Evolutionary conservation across 805 yeast genomes (phyloP), one percentile per base, ranked within the genome.

Genomic region (Tanozyma kutaoensis): DNA sequence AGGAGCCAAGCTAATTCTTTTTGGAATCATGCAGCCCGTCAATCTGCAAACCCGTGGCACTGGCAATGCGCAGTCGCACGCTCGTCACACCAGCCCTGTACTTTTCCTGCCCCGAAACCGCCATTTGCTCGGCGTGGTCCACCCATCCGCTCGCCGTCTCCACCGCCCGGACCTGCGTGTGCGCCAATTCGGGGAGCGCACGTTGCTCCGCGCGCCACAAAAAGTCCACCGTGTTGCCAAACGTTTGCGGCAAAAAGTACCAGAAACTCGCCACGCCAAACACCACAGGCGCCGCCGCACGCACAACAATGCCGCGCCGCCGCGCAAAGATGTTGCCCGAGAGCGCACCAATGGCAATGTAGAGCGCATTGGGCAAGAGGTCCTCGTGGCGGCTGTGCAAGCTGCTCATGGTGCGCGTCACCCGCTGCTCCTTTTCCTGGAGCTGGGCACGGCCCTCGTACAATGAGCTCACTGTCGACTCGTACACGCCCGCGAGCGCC

Each of bases 281-380:
- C 0, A 58, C 52, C 3, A 74, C 30, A 2, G 94, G 94, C 11
- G 67, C 53, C 1, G 66, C 34, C 3, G 63, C 57, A 40, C 74
- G 70, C 9, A 77, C 43, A 2, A 74, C 28, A 14, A 74, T 37
- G 30, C 71, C 71, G 31, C 78, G 62, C 40, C 75, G 71, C 42
- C 93, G 77, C 2, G 91, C 70, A 26, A 74, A 40, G 28, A 82
- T 74, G 24, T 77, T 66, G 21, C 94, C 94, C 6, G 82, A 55
- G 29, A 84, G 58, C 2, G 72, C 64, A 10, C 82, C 85, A 16
- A 81, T 67, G 8, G 72, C 45, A 22, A 84, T 61, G 46, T 80
- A 84, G 17, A 80, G 50, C 3, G 73, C 52, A 35, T 76, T 77
- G 10, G 94, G 91, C 26, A 78, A 59, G 27, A 81, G 50, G 26